Evolutionary conservation across 2,329 filamentous ascomycete species (phyloP), one percentile per base, ranked within the genome.

Genomic region (Nigrograna mackinnonii): DNA sequence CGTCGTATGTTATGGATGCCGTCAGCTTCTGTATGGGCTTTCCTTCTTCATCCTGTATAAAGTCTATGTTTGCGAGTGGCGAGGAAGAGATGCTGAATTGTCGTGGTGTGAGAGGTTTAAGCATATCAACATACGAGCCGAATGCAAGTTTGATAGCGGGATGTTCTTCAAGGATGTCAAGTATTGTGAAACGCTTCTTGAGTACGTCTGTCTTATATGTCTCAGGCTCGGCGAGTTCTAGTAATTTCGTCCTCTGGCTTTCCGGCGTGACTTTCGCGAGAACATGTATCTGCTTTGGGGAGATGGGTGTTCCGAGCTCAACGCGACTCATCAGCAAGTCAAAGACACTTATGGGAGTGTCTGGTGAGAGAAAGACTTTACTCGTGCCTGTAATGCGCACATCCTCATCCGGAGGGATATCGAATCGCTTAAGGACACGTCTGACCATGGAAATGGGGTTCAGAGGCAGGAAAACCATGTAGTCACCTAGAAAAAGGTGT

Each of bases 51-150:
- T 9, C 22, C 18, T 37, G 2, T 4, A 44, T 43, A 31, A 47
- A 42, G 7, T 37, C 14, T 4, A 37, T 71, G 46, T 82, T 74
- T 30, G 70, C 71, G 0, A 87, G 72, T 0, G 86, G 84, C 0
- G 85, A 87, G 0, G 86, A 89, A 1, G 86, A 88, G 57, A 90
- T 87, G 37, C 82, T 86, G 72, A 89, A 89, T 64, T 86, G 83
- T 12, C 85, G 78, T 20, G 86, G 76, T 20, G 85, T 80, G 80
- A 91, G 86, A 0, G 86, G 83, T 2, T 85, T 84, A 1, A 91
- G 76, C 74, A 88, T 84, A 18, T 75, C 72, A 14, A 91, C 74
- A 70, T 85, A 91, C 16, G 78, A 67, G 11, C 76, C 75, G 21
- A 91, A 76, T 0, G 84, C 73, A 6, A 58, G 40, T 13, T 26